Conservation (phyloP, 371 early-diverging fungal genomes). For the Mortierella sp. region DNA sequence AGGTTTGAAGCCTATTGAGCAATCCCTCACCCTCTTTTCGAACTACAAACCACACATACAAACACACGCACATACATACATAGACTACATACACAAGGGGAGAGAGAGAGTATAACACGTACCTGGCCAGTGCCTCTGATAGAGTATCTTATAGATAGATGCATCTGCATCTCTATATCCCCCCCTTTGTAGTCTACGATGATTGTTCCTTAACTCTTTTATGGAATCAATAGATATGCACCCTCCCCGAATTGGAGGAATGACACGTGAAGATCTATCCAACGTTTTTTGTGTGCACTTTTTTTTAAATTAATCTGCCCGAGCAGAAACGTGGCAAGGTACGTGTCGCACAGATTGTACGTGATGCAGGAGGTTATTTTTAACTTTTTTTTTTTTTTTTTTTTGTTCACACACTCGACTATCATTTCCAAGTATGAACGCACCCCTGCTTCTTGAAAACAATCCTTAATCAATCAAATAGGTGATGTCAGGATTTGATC, state of each 20-base stretch:
- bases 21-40: background rate
- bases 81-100: background rate
- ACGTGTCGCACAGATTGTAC: constrained; percentile 1
- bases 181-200: background rate
- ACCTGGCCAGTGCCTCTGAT: background rate
- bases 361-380: no score
- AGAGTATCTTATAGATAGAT: background rate
- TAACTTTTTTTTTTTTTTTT: no score
- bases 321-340: background rate
- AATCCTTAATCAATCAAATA: no score
- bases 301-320: background rate
- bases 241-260: background rate
- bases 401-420: no score
- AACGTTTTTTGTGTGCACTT: constrained; percentile 1
- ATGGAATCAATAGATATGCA: background rate
- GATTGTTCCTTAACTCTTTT: background rate
- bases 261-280: background rate
- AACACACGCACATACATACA: background rate
- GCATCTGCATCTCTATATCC: background rate
- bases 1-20: background rate
- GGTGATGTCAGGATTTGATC: no score
- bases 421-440: no score
- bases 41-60: background rate
- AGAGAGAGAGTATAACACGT: no score
- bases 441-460: no score